Conservation (phyloP, 805 yeast species). For the Hanseniaspora valbyensis region DNA sequence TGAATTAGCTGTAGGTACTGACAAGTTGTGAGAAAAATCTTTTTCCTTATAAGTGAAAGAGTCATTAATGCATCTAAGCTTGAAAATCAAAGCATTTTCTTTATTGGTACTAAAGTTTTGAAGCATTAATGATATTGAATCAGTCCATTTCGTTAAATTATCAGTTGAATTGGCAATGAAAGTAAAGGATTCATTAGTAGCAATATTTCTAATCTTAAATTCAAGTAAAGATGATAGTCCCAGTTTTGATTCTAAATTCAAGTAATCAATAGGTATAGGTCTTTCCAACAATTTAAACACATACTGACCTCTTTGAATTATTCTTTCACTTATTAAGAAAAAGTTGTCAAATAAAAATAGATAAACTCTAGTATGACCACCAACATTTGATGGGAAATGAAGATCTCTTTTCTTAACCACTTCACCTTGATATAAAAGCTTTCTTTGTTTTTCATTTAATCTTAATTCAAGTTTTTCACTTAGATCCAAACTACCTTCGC, state of each 20-base stretch:
- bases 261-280: conserved; percentile 52
- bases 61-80: conserved; percentile 43
- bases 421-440: conserved; percentile 47
- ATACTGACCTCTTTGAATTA: conserved; percentile 32
- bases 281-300: conserved; percentile 39
- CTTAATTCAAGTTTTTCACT: conserved; percentile 34
- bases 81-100: conserved; percentile 42
- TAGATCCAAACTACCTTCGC: conserved; percentile 4
- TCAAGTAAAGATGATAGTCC: conserved; percentile 1
- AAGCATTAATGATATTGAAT: conserved; percentile 39
- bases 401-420: conserved; percentile 53
- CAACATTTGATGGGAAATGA: conserved; percentile 39
- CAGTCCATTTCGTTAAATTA: conserved; percentile 52
- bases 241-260: conserved; percentile 41
- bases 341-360: conserved; percentile 61
- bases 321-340: conserved; percentile 50
- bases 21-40: conserved; percentile 41
- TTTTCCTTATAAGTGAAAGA: conserved; percentile 55
- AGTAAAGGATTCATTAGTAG: conserved; percentile 44
- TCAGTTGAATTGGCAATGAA: conserved; percentile 37
- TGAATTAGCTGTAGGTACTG: conserved; percentile 42
- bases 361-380: conserved; percentile 30
- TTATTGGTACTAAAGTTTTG: conserved; percentile 31
- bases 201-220: conserved; percentile 49
- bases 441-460: conserved; percentile 44